Base-by-base conservation (phyloP, 2,329 filamentous ascomycete species). In the Fusarium secorum region DNA sequence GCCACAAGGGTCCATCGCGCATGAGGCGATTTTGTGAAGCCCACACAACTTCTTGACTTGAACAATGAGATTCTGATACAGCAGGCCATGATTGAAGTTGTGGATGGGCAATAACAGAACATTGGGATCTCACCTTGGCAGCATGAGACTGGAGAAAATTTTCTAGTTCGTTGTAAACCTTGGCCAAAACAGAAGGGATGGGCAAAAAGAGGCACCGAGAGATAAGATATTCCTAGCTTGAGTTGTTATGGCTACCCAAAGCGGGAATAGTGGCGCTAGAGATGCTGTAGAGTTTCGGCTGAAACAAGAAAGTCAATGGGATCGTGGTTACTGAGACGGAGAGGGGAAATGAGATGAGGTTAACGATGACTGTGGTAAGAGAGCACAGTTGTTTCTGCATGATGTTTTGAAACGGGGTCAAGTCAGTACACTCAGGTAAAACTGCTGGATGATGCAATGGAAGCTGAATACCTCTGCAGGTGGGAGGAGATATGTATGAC, bases 1-100 rank as follows among this genome's bases (percentile, higher is more conserved):
- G 73, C 73, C 71, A 70, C 71, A 73, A 68, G 71, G 69, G 61
- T 65, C 56, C 48, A 60, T 72, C 64, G 36, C 55, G 49, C 71
- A 67, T 26, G 39, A 67, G 64, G 57, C 66, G 67, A 74, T 74
- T 74, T 72, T 74, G 66, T 49, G 57, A 65, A 66, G 64, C 60
- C 24, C 48, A 60, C 55, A 57, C 36, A 22, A 63, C 62, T 57
- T 42, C 15, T 51, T 59, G n/a, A 32, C 20, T 45, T 35, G 20
- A 41, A 41, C 59, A 41, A 52, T 35, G 49, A 66, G 61, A 26
- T 56, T 38, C 35, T 46, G 45, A 57, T 17, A 35, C 26, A 48
- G 55, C 45, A 54, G 55, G 42, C 35, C 57, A 63, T 42, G 39
- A 17, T 32, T 24, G 36, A 36, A 51, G 46, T 10, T n/a, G 36